These are phyloP conservation scores for Oehlia diaphana DNA, from an alignment of 192 early-diverging fungal species.

Conservation along the genomic window DNA sequence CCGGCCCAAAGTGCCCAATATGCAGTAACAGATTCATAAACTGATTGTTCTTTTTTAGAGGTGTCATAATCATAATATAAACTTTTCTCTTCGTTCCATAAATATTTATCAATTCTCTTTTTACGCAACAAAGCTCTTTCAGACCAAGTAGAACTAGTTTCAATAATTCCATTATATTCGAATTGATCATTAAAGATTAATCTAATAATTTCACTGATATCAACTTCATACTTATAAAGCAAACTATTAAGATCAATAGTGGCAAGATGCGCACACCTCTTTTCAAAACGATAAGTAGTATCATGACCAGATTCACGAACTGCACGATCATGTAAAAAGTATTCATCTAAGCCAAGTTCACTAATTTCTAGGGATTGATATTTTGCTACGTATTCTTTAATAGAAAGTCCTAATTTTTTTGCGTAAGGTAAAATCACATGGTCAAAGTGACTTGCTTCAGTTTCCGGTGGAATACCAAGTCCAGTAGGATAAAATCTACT, in stretches of 20 bases:
- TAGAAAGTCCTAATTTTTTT: conserved; percentile 55
- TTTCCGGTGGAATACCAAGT: conserved; percentile 96
- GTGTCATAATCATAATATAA: conserved; percentile 95
- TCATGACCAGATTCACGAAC: conserved; percentile 98
- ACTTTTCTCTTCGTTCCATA: conserved; percentile 79
- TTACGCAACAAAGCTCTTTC: conserved; percentile 61
- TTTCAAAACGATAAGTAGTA: conserved; percentile 92
- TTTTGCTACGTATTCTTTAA: conserved; percentile 70
- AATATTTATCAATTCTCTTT: conserved; percentile 71
- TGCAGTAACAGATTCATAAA: conserved; percentile 88
- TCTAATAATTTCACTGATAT: conserved; percentile 76
- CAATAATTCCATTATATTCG: conserved; percentile 43
- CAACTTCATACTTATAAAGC: conserved; percentile 95
- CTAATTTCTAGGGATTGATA: conserved; percentile 69
- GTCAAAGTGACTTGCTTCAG: conserved; percentile 89
- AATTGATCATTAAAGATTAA: conserved; percentile 59
- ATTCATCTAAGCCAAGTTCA: conserved; percentile 87
- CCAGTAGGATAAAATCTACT: conserved; percentile 87
- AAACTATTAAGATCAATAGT: conserved; percentile 93
- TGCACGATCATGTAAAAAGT: conserved; percentile 97
- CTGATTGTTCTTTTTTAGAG: conserved; percentile 55
- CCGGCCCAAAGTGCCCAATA: conserved; percentile 94
- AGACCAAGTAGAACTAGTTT: conserved; percentile 60
- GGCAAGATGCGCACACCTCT: conserved; percentile 85
- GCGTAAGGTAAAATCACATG: conserved; percentile 86